Base-by-base conservation (phyloP, 192 early-diverging fungal species). In the Backusella luteola region DNA sequence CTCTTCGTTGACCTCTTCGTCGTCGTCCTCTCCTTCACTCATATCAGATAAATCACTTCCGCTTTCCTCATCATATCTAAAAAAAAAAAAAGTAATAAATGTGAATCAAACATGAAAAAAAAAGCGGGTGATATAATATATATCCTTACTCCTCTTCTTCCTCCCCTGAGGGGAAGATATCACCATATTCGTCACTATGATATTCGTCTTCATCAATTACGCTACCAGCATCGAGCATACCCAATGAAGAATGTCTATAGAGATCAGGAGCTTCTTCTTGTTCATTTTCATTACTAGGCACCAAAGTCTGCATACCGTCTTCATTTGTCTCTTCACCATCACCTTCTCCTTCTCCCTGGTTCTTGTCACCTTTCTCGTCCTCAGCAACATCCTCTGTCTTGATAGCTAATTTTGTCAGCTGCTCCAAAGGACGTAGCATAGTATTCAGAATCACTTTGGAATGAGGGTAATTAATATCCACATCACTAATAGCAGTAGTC, bases 391-490 rank as follows among this genome's bases (percentile, higher is more conserved):
- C 91, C 42, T 93, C 94, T 52, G 96, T 86, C 80, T 92, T 94
- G 69, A 96, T 93, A 17, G 98, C 96, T 4, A 94, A 77, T 77
- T 96, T 95, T 15, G 97, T 92, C 73, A 99, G 84, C 34, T 89
- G 88, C 79, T 98, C 97, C 49, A 98, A 86, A 6, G 97, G 98
- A 59, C 94, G 93, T 66, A 98, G 74, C 69, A 99, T 85, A 5
- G 91, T 80, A 34, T 84, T 90, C 14, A 97, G 88, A 34, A 98
- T 87, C 17, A 85, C 83, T 56, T 89, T 92, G 35, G 94, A 88
- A 49, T 89, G 85, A 8, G 98, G 98, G 77, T 98, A 95, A 78
- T 97, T 94, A 38, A 96, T 83, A 78, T 99, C 96, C 41, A 99
- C 86, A 70, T 96, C 94, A 39, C 89, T 91, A 23, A 96, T 81